Evolutionary conservation across 306 rosid genomes (phyloP).

Genomic region (Cucumis sativus): Cucumber_9930_V3 NC_026655.2:15008001-15008500

Average conservation of each 20-base stretch:
- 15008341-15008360: background rate
- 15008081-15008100: background rate
- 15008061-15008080: conserved; percentile 29
- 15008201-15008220: background rate
- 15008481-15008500: too few species aligned
- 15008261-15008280: background rate
- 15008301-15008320: conserved; percentile 4
- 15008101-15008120: background rate
- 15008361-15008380: too few species aligned
- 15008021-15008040: conserved; percentile 10
- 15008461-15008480: background rate
- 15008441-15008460: background rate
- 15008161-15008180: background rate
- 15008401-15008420: too few species aligned
- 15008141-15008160: background rate
- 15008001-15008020: background rate
- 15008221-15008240: background rate
- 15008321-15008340: background rate
- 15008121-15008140: conserved; percentile 16
- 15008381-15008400: too few species aligned
- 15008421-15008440: too few species aligned
- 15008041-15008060: conserved; percentile 1
- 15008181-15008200: background rate
- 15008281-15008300: background rate
- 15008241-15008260: background rate